phyloP scores from a whole-genome alignment of 441 rosid genomes.

The Gossypium davidsonii region DNA sequence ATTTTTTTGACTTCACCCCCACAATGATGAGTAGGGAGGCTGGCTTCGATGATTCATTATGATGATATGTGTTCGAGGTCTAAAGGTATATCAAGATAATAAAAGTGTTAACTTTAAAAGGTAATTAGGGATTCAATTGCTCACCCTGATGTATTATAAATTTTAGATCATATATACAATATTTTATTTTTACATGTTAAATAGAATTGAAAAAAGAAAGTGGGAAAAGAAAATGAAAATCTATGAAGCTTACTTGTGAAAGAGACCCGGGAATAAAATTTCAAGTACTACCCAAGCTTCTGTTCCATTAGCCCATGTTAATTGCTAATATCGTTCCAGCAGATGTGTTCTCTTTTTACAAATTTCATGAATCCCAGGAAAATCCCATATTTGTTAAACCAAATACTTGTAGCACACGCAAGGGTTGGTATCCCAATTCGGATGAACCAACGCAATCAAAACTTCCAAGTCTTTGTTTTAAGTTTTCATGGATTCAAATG shows the following conservation, averaged over 20 bases:
- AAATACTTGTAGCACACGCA: neutral
- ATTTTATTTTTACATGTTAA: neutral
- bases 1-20: too few relatives aligned
- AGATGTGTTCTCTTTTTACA: neutral
- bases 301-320: neutral
- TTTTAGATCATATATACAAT: too few relatives aligned
- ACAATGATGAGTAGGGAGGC: too few relatives aligned
- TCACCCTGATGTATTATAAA: too few relatives aligned
- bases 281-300: neutral
- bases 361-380: neutral
- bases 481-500: neutral
- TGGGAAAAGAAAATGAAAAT: neutral
- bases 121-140: too few relatives aligned
- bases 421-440: neutral
- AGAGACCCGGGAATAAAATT: neutral
- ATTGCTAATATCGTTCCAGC: neutral
- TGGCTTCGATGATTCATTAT: too few relatives aligned
- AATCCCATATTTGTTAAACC: neutral
- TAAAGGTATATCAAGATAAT: too few relatives aligned
- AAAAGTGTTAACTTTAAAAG: too few relatives aligned
- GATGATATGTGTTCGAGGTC: too few relatives aligned
- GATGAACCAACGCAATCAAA: constrained; percentile 5
- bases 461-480: neutral
- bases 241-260: neutral
- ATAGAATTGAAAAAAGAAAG: neutral